Evolutionary conservation across 495 filamentous ascomycete genomes (phyloP).

Genomic region (Bryoglossum gracile): DNA sequence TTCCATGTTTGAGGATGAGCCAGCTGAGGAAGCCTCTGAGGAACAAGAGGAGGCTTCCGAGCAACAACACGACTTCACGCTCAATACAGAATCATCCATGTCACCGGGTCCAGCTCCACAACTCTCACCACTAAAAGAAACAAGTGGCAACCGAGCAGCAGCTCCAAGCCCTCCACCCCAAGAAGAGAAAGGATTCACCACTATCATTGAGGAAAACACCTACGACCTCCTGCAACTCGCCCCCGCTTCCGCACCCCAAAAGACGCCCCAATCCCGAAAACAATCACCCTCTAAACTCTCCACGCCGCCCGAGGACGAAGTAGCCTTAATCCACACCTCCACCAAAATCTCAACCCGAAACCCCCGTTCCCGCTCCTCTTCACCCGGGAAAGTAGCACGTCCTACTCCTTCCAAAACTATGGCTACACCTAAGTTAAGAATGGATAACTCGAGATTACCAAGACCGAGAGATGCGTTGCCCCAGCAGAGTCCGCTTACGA

Average conservation of each 20-base stretch:
- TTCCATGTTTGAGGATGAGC: slow-evolving; percentile 20
- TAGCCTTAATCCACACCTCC: not conserved
- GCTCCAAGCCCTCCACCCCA: slow-evolving; percentile 23
- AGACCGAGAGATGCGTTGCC: slow-evolving; percentile 28
- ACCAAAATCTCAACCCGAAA: not conserved
- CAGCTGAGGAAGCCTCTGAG: slow-evolving; percentile 21
- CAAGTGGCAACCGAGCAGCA: slow-evolving; percentile 28
- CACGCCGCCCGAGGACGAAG: slow-evolving; percentile 8
- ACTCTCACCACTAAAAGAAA: slow-evolving; percentile 40
- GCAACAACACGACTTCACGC: slow-evolving; percentile 30
- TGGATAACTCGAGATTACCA: slow-evolving; percentile 13
- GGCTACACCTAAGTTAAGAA: slow-evolving; percentile 14
- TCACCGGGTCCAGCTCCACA: slow-evolving; percentile 31
- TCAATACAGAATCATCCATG: slow-evolving; percentile 19
- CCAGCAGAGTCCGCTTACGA: slow-evolving; percentile 40
- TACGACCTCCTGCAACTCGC: slow-evolving; percentile 27
- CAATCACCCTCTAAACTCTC: not conserved
- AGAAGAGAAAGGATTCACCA: slow-evolving; percentile 38
- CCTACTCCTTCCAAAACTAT: slow-evolving; percentile 10
- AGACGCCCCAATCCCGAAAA: slow-evolving; percentile 8
- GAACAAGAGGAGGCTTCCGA: slow-evolving; percentile 22
- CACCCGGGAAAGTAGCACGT: slow-evolving; percentile 15
- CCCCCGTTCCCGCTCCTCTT: slow-evolving; percentile 8
- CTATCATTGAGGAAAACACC: slow-evolving; percentile 40
- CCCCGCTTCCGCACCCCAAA: slow-evolving; percentile 1